Evolutionary conservation across 305 asterid genomes (phyloP), one percentile per base, ranked within the genome.

Genomic region (Fraxinus paxiana): DNA sequence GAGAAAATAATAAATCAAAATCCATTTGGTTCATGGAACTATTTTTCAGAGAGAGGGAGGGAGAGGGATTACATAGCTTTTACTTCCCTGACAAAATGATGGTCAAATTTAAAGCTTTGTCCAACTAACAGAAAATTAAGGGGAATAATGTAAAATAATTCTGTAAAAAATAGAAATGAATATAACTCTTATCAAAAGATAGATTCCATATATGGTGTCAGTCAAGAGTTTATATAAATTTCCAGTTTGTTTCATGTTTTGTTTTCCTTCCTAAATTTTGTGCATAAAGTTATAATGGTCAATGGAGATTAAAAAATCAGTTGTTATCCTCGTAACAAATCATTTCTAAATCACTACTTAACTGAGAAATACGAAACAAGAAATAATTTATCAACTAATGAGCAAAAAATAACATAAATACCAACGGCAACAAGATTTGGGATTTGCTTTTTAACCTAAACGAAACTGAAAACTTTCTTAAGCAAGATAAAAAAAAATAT

Each of bases 1-100:
- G 61, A 76, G 72, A 80, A 78, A 77, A 48, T 41, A 76, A 54
- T 72, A 75, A 26, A 12, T 28, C 9, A 78, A 63, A 69, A 73
- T 78, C 77, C 75, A 81, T 78, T 79, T 17, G 81, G 69, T 46
- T 20, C 46, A 26, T 33, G 77, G 65, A 84, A 72, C 70, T 65
- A 33, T 54, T 51, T 20, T 35, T 10, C 35, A 15, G n/a, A 33
- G 65, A 41, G 33, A 38, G 41, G 31, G 43, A 70, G 38, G 31
- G 51, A 38, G 48, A 61, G 10, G 10, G 34, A 54, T 24, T 73
- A 76, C 46, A 70, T 26, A 83, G 71, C 51, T 72, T 48, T 37
- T 78, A 61, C 61, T 61, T 24, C 79, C 77, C 43, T 5, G 4
- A 41, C 28, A 63, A 75, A 73, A 34, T 37, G 43, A 41, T 3